Evolutionary conservation across 192 early-diverging fungal genomes (phyloP).

Genomic region (Allomyces macrogynus): DNA sequence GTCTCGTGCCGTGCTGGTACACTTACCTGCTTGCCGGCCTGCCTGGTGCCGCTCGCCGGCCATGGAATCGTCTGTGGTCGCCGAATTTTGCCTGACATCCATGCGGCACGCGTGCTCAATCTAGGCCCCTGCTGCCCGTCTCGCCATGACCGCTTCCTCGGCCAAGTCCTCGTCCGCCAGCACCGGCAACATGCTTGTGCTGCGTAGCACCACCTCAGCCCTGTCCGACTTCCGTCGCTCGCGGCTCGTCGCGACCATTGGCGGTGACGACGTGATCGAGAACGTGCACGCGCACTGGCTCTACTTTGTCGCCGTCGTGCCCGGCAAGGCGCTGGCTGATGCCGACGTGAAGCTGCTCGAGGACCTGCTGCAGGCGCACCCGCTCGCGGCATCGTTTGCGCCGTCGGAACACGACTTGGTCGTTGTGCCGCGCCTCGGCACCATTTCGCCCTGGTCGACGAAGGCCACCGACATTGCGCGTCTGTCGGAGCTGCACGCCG

Average conservation of each 20-base stretch:
- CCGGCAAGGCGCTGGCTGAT: not conserved
- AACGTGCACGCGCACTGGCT: not conserved
- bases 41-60: too few species aligned
- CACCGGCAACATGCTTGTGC: not conserved
- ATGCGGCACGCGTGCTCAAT: too few species aligned
- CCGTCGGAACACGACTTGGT: constrained; percentile 20
- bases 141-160: too few species aligned
- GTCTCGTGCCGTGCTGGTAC: too few species aligned
- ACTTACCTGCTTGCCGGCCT: too few species aligned
- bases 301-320: not conserved
- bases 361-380: not conserved
- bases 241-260: not conserved
- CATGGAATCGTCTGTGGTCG: too few species aligned
- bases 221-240: not conserved
- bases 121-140: too few species aligned
- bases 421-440: constrained; percentile 76
- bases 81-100: too few species aligned
- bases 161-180: too few species aligned
- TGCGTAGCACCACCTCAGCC: not conserved
- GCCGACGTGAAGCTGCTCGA: not conserved
- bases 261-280: constrained; percentile 1
- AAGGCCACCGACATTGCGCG: constrained; percentile 97
- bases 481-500: constrained; percentile 60
- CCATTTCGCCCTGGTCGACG: constrained; percentile 97
- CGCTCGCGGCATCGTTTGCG: not conserved